Base-by-base conservation (phyloP, 768 basidiomycete species). In the Trametes maxima region DNA sequence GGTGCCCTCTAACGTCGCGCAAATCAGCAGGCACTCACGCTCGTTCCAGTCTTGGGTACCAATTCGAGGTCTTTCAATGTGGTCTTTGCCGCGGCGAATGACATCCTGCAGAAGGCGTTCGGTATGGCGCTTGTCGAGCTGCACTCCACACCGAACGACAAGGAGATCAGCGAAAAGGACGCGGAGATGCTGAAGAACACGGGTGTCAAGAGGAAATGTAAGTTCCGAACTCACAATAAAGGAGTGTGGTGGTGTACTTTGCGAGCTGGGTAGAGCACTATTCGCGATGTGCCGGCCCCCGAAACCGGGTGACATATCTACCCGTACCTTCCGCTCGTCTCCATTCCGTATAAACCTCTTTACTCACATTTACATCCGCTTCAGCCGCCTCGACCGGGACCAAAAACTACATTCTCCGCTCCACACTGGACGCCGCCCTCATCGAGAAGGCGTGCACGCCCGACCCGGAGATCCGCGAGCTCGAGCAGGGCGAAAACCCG, bases 101-200 rank as follows among this genome's bases (percentile, higher is more conserved):
- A 70, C 5, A 84, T 84, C 7, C 77, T 97, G 4, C 75, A 76
- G 14, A 78, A 78, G 14, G 86, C 82, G 0, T 89, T 96, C 65
- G 93, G 90, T 2, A 86, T 95, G 85, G 92, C 96, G 67, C 80
- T 97, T 8, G 85, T 88, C 25, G 90, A 93, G 70, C 81, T 97
- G 5, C 83, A 85, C 47, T 77, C 85, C 83, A 87, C 22, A 84
- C 80, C 35, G 84, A 71, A 83, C 4, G 85, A 85, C 12, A 77
- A 80, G 25, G 80, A 80, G 14, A 72, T 67, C 13, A 78, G 77
- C 19, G 80, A 81, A 1, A 83, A 82, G 57, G 74, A 70, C 39
- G 79, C 8, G 74, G 80, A 63, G 76, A 80, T 54, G 78, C 51
- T 77, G 75, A 47, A 80, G 39, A 80, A 81, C 16, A 83, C 82